These are phyloP conservation scores for Pythium folliculosum DNA, from an alignment of 352 stramenopile genomes.

Conservation along the genomic window DNA sequence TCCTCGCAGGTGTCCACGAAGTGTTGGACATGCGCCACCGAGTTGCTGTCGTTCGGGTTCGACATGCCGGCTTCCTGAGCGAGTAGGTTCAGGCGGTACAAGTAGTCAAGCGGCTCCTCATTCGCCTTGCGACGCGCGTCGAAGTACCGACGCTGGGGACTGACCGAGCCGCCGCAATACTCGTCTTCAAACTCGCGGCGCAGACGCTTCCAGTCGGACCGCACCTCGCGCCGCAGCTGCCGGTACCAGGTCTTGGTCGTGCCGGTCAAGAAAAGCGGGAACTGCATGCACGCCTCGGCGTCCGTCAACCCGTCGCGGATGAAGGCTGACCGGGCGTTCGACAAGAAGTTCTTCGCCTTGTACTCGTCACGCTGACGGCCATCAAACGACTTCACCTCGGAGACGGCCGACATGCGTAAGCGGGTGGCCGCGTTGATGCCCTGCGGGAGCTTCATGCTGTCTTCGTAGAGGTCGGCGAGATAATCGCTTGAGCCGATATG, in stretches of 20 bases:
- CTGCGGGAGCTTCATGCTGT: too few relatives aligned
- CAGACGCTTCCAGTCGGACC: constrained; percentile 7
- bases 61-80: background rate
- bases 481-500: too few relatives aligned
- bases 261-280: constrained; percentile 13
- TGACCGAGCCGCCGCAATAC: constrained; percentile 19
- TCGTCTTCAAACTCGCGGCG: constrained; percentile 22
- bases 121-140: constrained; percentile 6
- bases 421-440: too few relatives aligned
- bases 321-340: constrained; percentile 9
- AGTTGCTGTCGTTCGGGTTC: background rate
- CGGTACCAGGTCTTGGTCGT: constrained; percentile 25
- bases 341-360: background rate
- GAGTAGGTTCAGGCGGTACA: constrained; percentile 28
- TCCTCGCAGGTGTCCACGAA: constrained; percentile 22
- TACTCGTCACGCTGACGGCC: constrained; percentile 21
- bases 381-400: constrained; percentile 7
- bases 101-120: constrained; percentile 25
- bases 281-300: constrained; percentile 16
- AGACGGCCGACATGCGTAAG: too few relatives aligned
- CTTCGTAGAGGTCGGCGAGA: too few relatives aligned
- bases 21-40: constrained; percentile 2
- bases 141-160: constrained; percentile 15
- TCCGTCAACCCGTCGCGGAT: constrained; percentile 8
- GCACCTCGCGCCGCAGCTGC: constrained; percentile 5